Conservation (phyloP, 179 eudicot species). For the Heliamphora ciliata region DNA sequence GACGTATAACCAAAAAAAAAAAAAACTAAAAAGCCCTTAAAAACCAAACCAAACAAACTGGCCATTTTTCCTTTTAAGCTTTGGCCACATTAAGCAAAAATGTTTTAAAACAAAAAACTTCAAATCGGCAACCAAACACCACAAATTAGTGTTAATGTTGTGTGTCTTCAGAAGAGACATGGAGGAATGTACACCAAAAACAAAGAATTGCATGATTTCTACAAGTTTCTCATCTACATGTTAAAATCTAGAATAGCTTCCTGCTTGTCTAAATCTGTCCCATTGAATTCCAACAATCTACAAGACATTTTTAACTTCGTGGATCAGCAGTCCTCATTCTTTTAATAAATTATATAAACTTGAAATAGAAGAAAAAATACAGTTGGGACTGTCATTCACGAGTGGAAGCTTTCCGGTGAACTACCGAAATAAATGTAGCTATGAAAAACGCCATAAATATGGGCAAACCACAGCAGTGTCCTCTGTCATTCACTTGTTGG, state of each 20-base stretch:
- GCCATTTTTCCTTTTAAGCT: too few species aligned
- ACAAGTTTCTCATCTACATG: not conserved
- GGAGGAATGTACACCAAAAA: not conserved
- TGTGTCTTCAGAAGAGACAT: not conserved
- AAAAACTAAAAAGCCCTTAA: too few species aligned
- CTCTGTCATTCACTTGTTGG: not conserved
- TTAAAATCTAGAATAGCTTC: not conserved
- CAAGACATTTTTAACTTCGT: too few species aligned
- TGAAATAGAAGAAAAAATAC: not conserved
- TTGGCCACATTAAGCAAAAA: too few species aligned
- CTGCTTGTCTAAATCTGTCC: not conserved
- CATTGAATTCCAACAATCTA: not conserved
- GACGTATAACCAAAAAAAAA: too few species aligned
- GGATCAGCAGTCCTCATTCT: not conserved
- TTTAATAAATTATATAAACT: not conserved
- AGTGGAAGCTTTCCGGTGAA: not conserved
- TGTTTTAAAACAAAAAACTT: too few species aligned
- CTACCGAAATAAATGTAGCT: not conserved
- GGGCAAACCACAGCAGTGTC: not conserved
- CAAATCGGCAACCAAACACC: too few species aligned
- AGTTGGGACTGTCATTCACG: not conserved
- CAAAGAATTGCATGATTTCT: not conserved
- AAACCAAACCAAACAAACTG: too few species aligned
- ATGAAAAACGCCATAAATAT: not conserved
- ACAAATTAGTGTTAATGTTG: not conserved